Evolutionary conservation across 305 asterid genomes (phyloP), one percentile per base, ranked within the genome.

Genomic region (Plantago lanceolata): DNA sequence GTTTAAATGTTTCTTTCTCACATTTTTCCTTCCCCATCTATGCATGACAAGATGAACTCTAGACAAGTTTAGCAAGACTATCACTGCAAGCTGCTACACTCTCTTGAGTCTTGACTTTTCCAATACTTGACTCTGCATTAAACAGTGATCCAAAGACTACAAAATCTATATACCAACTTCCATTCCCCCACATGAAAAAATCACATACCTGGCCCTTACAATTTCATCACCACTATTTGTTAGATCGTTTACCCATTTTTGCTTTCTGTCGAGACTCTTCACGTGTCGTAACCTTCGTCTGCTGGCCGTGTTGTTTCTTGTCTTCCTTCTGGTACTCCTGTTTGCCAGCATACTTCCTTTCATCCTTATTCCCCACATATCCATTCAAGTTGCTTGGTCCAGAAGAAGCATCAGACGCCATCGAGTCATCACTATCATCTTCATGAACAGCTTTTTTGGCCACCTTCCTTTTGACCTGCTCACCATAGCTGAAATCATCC

Each of bases 341-440:
- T 77, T 83, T 72, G 19, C 65, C 78, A 53, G 59, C 73, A 55
- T 59, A 65, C 21, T 73, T 74, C 20, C 65, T 71, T 44, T 48
- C 66, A 56, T 57, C 77, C 33, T 73, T 70, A 67, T 68, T 79
- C 54, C 68, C 79, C 54, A 66, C 73, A 69, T 72, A 72, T 53
- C 61, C 55, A 63, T 71, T 66, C 53, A 52, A 80, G 73, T 73
- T 65, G 43, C 87, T 81, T 54, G 90, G 87, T 49, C 85, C 87
- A n/a, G 91, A 84, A 20, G 96, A 83, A 35, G 98, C 98, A 78
- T 89, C 98, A 13, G 98, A 91, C 43, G 95, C 90, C 96, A 89
- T 84, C 4, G 96, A 88, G 50, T 91, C 96, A 64, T 89, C 96
- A 48, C 93, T 89, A 24, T 80, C 77, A 12, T 75, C 79, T 47